A percentile compares a stretch with the other conserved stretches of the same genome.
These are phyloP conservation scores for Helianthus annuus DNA, from an alignment of 129 eudicot genomes.

Conservation along the genomic window DNA sequence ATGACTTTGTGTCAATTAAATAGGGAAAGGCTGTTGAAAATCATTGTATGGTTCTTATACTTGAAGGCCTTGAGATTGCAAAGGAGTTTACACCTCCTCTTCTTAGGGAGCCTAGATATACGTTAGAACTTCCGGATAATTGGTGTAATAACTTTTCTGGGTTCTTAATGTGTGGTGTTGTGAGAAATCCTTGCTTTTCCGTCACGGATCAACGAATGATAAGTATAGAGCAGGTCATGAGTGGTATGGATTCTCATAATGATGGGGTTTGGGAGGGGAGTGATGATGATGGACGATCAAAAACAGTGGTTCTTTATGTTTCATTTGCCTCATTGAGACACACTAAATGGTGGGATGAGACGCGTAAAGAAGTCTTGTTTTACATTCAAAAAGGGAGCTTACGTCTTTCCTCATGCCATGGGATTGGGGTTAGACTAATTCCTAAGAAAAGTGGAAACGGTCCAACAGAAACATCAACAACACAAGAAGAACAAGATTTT, in stretches of 20 bases:
- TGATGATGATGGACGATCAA: not conserved
- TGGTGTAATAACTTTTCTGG: not conserved
- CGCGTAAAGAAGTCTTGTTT: not conserved
- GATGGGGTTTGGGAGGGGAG: not conserved
- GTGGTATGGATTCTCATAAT: not conserved
- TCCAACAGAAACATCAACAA: not conserved
- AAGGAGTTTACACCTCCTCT: not conserved
- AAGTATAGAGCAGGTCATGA: not conserved
- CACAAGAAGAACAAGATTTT: not conserved
- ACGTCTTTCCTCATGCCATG: not conserved
- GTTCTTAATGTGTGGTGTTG: not conserved
- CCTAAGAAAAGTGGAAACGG: not conserved
- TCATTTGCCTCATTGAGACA: not conserved
- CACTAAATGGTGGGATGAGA: not conserved
- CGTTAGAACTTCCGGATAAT: not conserved
- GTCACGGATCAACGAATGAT: not conserved
- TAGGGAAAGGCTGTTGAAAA: slow-evolving; percentile 6
- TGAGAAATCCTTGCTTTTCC: not conserved
- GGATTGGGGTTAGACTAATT: not conserved
- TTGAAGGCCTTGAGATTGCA: not conserved
- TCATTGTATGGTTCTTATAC: not conserved
- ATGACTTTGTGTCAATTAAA: not conserved
- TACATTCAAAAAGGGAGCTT: not conserved
- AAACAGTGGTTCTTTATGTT: not conserved
- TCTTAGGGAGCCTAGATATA: not conserved